These are phyloP conservation scores for Blastomyces silverae DNA, from an alignment of 2,329 filamentous ascomycete genomes.

Conservation along the genomic window DNA sequence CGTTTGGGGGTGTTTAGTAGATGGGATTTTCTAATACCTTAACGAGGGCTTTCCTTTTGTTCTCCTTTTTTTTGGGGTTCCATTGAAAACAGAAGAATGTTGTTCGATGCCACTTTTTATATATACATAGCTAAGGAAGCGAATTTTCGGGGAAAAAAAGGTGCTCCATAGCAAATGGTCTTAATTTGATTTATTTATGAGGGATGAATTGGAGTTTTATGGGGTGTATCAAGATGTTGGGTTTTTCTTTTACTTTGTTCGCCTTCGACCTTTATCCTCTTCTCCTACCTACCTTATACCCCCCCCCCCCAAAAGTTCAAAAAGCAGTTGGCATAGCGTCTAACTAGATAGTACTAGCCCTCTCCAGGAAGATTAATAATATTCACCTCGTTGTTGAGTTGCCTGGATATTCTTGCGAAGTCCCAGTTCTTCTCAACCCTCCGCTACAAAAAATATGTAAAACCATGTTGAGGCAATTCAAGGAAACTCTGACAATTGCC, in stretches of 20 bases:
- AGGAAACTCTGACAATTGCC: conserved; percentile 3
- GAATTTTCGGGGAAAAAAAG: background rate
- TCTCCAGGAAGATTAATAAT: background rate
- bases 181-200: conserved; percentile 1
- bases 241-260: background rate
- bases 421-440: background rate
- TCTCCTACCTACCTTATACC: background rate
- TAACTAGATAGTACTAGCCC: background rate
- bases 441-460: background rate
- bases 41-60: background rate
- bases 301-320: background rate
- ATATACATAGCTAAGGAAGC: background rate
- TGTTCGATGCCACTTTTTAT: background rate
- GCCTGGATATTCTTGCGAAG: background rate
- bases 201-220: conserved; percentile 8
- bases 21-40: background rate
- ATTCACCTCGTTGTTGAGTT: background rate
- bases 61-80: background rate
- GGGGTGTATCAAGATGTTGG: background rate
- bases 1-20: conserved; percentile 10
- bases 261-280: background rate
- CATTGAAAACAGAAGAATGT: background rate
- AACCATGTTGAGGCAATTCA: background rate
- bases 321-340: background rate
- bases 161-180: background rate